Conservation (phyloP, 139 green algal genomes). For the Micractinium conductrix region DNA sequence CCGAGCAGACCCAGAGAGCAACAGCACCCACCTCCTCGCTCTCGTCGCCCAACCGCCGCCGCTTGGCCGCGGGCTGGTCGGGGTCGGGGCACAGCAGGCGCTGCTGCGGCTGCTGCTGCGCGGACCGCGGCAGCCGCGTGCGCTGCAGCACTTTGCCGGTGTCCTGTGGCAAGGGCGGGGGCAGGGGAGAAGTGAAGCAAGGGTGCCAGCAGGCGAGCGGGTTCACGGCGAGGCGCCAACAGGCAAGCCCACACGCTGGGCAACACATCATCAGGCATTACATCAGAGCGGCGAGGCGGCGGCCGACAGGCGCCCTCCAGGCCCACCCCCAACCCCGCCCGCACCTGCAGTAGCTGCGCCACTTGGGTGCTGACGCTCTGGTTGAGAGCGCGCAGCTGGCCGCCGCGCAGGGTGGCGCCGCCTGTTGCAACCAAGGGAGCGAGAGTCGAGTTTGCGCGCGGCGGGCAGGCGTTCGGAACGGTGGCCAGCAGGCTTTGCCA, state of each 20-base stretch:
- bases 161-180: conserved; percentile 6
- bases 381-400: conserved; percentile 72
- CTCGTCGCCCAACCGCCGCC: conserved; percentile 5
- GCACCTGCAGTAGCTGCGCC: conserved; percentile 41
- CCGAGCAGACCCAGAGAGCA: neutral
- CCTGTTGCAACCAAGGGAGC: neutral
- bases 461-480: too few relatives aligned
- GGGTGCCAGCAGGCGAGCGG: too few relatives aligned
- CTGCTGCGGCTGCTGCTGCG: conserved; percentile 5
- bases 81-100: conserved; percentile 20
- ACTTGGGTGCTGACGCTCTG: conserved; percentile 80
- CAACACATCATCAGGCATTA: neutral
- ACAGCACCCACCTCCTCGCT: neutral
- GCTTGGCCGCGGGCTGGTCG: conserved; percentile 2
- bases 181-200: neutral
- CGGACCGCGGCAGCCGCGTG: conserved; percentile 47
- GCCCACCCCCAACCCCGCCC: too few relatives aligned
- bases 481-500: too few relatives aligned
- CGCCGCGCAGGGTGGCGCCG: conserved; percentile 24
- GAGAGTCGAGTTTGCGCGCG: neutral
- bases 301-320: too few relatives aligned
- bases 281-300: too few relatives aligned
- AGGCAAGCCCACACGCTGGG: too few relatives aligned
- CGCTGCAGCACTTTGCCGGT: conserved; percentile 55
- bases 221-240: too few relatives aligned